Conservation (phyloP, 169 alveolate species). For the Cryptosporidium baileyi region DNA sequence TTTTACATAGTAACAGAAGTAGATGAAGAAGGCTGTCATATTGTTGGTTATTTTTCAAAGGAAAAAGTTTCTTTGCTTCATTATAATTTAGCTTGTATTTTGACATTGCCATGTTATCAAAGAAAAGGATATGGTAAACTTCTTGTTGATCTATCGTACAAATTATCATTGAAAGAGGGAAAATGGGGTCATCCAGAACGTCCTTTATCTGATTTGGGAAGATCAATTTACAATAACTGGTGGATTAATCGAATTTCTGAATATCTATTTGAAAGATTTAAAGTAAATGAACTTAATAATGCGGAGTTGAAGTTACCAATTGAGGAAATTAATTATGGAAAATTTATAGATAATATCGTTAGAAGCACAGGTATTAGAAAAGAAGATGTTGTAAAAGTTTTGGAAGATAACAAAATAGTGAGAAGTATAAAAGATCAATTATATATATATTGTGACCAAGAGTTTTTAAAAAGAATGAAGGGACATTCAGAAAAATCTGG, state of each 20-base stretch:
- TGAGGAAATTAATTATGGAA: neutral
- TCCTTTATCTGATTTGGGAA: constrained; percentile 96
- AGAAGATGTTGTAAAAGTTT: constrained; percentile 26
- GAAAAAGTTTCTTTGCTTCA: constrained; percentile 85
- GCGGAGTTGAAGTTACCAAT: neutral
- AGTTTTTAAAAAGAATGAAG: constrained; percentile 2
- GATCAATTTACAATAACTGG: constrained; percentile 92
- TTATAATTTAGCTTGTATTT: constrained; percentile 86
- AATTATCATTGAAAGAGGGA: constrained; percentile 89
- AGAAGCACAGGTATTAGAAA: constrained; percentile 58
- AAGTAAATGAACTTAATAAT: neutral
- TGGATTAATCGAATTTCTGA: constrained; percentile 91
- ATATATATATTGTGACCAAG: constrained; percentile 19
- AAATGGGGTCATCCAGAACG: constrained; percentile 97
- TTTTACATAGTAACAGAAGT: constrained; percentile 94
- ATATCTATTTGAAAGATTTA: neutral
- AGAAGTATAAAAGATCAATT: constrained; percentile 17
- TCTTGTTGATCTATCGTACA: constrained; percentile 87
- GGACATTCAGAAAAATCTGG: constrained; percentile 58
- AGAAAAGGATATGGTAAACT: constrained; percentile 91
- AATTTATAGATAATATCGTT: constrained; percentile 16
- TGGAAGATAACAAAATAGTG: constrained; percentile 51
- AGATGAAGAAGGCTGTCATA: constrained; percentile 87
- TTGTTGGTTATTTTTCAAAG: constrained; percentile 89
- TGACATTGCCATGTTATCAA: constrained; percentile 89